Evolutionary conservation across 2,329 filamentous ascomycete species (phyloP), one percentile per base, ranked within the genome.

Genomic region (Nigrograna mackinnonii): DNA sequence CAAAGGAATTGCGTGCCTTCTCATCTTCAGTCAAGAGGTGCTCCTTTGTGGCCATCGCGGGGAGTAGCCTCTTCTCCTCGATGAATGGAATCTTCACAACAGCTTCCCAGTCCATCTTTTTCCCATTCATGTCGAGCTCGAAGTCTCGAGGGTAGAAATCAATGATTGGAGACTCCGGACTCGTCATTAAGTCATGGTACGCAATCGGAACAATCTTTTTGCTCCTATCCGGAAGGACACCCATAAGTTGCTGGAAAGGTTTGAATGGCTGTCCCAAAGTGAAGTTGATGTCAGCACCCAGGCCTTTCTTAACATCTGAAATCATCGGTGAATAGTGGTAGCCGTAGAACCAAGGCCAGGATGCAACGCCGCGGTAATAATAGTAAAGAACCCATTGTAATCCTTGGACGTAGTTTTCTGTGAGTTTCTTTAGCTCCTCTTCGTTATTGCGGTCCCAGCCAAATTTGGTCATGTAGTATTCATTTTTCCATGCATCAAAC

Each of bases 81-180:
- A 99, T 99, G 70, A 99, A 99, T 0, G 94, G 94, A 61, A 99
- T 99, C 70, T 97, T 99, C 52, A 99, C 91, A 26, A 99, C 92
- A 20, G 94, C 94, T 66, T 99, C 94, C 94, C 94, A 99, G 51
- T 99, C 95, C 87, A 96, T 95, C 74, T 96, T 99, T 76, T 99
- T 99, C 46, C 94, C 95, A 58, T 99, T 97, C 94, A 99, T 97
- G 66, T 99, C 95, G 30, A 99, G 78, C 53, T 95, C 90, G 60
- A 99, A 99, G 58, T 99, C 94, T 57, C 92, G 83, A 2, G 94
- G 94, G 60, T 99, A 99, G 67, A 99, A 99, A 65, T 99, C 94
- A 60, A 96, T 87, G 66, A 99, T 99, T 2, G 94, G 91, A 13
- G 92, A 97, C 13, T 87, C 82, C 2, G 86, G 79, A 41, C 88